Evolutionary conservation across 306 rosid species (phyloP).

Genomic region (Cucurbita maxima): DNA sequence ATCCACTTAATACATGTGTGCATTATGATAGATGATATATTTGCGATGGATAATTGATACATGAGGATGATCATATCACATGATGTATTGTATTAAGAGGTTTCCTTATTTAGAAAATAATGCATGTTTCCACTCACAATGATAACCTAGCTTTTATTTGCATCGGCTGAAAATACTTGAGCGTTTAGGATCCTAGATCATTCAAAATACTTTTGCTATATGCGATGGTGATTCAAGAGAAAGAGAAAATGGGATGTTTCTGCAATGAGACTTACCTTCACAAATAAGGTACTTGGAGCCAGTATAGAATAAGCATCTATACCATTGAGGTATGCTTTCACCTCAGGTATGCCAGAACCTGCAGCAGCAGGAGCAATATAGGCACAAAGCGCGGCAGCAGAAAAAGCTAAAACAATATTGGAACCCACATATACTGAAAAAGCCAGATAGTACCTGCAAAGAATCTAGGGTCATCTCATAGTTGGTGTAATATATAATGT

Average conservation of each 20-base stretch:
- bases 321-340: conserved; percentile 82
- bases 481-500: neutral
- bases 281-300: conserved; percentile 70
- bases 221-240: neutral
- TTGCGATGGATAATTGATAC: too few species aligned
- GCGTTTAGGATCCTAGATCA: neutral
- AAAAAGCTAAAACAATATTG: conserved; percentile 40
- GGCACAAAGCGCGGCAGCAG: conserved; percentile 53
- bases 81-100: neutral
- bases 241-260: neutral
- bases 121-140: neutral
- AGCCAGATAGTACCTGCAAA: conserved; percentile 53
- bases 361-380: conserved; percentile 72
- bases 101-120: neutral
- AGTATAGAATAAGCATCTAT: conserved; percentile 55
- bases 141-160: neutral
- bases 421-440: conserved; percentile 32
- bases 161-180: neutral
- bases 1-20: neutral
- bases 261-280: conserved; percentile 35
- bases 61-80: too few species aligned
- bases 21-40: neutral
- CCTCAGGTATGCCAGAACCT: conserved; percentile 86
- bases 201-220: neutral
- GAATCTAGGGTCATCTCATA: conserved; percentile 16